Base-by-base conservation (phyloP, 2,329 filamentous ascomycete genomes). In the Colletotrichum shisoi region DNA sequence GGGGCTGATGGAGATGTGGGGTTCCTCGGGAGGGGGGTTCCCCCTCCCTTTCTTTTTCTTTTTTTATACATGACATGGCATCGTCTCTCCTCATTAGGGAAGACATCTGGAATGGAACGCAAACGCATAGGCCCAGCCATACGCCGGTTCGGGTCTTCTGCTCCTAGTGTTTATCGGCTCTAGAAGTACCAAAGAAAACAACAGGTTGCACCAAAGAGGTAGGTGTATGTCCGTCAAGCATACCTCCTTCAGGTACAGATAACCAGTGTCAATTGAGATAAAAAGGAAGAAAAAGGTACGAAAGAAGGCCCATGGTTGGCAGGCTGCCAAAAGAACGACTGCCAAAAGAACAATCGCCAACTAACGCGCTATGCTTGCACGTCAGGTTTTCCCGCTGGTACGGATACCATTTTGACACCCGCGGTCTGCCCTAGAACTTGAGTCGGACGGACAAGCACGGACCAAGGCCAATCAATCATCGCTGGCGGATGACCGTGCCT, bases 391-490 rank as follows among this genome's bases (percentile, higher is more conserved):
- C 17, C 17, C n/a, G n/a, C n/a, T n/a, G n/a, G n/a, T n/a, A n/a
- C n/a, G n/a, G n/a, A n/a, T n/a, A n/a, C n/a, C n/a, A n/a, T n/a
- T n/a, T n/a, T n/a, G n/a, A n/a, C n/a, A n/a, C n/a, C n/a, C 45
- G 49, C 53, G 48, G 57, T 19, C 13, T 46, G 19, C 37, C 31
- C 9, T n/a, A 17, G n/a, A 46, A 48, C 27, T 57, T n/a, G 44
- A 8, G 27, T 31, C 11, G 37, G 42, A 46, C 19, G 27, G 42
- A 17, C n/a, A 12, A n/a, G 17, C n/a, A 45, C 13, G 21, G 34
- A 34, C 65, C 58, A 49, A 45, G 54, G 58, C 54, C 49, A 51
- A 45, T 56, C 49, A 51, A 45, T 56, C 61, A 68, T 68, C 65
- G 65, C 45, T 62, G 13, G 8, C 34, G 17, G 21, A 46, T 65